A percentile compares a stretch with the other conserved stretches of the same genome.
These are phyloP conservation scores for Aureobasidium namibiae DNA, from an alignment of 2,329 filamentous ascomycete species.

Conservation along the genomic window DNA sequence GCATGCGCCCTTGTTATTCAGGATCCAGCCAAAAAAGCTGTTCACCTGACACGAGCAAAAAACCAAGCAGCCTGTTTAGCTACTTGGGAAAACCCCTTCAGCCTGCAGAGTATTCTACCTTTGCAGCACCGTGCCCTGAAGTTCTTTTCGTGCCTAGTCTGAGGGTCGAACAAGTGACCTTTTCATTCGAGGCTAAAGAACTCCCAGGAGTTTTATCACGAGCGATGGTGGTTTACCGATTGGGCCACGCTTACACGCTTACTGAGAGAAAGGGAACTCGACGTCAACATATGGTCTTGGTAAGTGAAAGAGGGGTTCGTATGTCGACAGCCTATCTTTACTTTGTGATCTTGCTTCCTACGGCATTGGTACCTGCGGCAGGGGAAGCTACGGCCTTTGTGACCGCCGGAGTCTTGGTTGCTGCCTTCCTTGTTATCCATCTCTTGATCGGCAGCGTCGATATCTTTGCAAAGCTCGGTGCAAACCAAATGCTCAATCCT, in stretches of 20 bases:
- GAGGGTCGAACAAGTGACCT: not conserved
- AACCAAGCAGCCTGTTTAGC: not conserved
- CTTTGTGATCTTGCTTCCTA: not conserved
- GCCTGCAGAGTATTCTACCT: not conserved
- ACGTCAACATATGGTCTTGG: not conserved
- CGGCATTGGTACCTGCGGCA: not conserved
- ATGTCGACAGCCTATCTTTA: not conserved
- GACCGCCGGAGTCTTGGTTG: not conserved
- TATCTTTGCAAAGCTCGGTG: conserved; percentile 64
- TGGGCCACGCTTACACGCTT: not conserved
- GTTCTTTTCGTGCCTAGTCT: not conserved
- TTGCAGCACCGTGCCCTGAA: not conserved
- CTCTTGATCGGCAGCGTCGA: conserved; percentile 13
- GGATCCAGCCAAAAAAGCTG: not conserved
- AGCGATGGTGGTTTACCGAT: not conserved
- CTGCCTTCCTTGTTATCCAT: not conserved
- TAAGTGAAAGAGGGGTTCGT: not conserved
- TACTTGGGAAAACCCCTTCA: not conserved
- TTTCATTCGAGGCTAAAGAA: no score
- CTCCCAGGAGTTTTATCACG: not conserved
- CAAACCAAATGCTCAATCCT: conserved; percentile 72
- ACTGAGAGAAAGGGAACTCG: not conserved
- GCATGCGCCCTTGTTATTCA: not conserved
- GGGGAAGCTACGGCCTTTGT: not conserved
- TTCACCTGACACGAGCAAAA: not conserved